Base-by-base conservation (phyloP, 2,329 filamentous ascomycete genomes). In the Metarhizium rileyi region DNA sequence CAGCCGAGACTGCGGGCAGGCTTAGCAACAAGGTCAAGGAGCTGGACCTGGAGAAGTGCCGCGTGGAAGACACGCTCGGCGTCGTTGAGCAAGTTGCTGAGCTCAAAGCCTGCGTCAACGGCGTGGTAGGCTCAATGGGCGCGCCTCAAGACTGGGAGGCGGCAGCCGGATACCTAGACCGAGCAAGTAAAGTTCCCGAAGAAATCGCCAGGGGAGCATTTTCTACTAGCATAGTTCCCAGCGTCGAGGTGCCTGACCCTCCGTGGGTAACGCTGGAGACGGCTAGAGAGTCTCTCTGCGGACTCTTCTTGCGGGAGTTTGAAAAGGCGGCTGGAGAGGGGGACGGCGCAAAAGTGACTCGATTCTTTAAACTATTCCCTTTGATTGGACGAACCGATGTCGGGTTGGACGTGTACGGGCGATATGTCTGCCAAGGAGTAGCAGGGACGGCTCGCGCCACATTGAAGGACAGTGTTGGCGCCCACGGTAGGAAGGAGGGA, bases 81-180 rank as follows among this genome's bases (percentile, higher is more conserved):
- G 90, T 97, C 3, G 93, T 97, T 10, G 91, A 97, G 67, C 90
- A 96, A 70, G 91, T 98, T 14, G 87, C 88, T 5, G 93, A 98
- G 74, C 83, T 98, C 56, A 97, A 97, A 70, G 87, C 93, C 8
- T 98, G 93, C 64, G 88, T 97, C 33, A 81, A 96, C 52, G 93
- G 93, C 41, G 90, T 97, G 10, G 84, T 91, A 25, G 93, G 90
- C 18, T 94, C 87, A 52, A 98, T 98, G 93, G 93, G 91, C 30
- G 91, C 90, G 4, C 89, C 93, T 40, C 93, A 98, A 67, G 93
- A 98, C 70, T 98, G 93, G 93, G 93, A 98, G 68, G 93, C 89
- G 3, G 93, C 93, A 3, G 93, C 93, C 2, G 86, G 80, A 44
- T 97, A 97, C 66, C 77, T 98, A 51, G 81, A 86, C 55, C 81